Evolutionary conservation across 1,139 yeast genomes (phyloP), one percentile per base, ranked within the genome.

Genomic region (Suhomyces panamericanus): DNA sequence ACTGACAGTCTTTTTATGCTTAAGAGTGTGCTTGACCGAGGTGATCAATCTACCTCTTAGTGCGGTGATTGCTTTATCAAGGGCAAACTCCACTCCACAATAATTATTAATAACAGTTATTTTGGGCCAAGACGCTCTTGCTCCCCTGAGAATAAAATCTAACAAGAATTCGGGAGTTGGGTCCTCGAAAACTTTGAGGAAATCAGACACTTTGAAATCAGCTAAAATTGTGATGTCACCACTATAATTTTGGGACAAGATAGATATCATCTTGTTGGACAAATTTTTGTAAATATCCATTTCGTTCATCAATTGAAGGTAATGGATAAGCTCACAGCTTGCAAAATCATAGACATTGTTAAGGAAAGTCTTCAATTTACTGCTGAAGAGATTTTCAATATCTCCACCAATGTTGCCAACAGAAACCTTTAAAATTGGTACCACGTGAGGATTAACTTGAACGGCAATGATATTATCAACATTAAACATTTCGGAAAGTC

Each of bases 401-500:
- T 77, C 85, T 10, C 86, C 87, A n/a, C 88, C 90, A 30, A 83
- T 82, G 55, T 82, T 80, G 44, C 86, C 75, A 1, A 83, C 75
- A 0, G 91, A 82, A 24, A 82, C 67, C 52, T 81, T 81, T 52
- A 93, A 70, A 41, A 93, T 77, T 2, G 99, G 98, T 1, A 87
- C 91, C 28, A 93, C 95, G 61, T 93, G 99, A 0, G 98, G 96
- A 57, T 95, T 89, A 1, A 93, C 99, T 64, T 95, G 98, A 43
- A 96, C 91, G 0, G 96, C 98, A 59, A 93, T 88, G 49, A 93
- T 91, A 62, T 95, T 97, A 61, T 93, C 96, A 31, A 93, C 96
- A 58, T 93, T 93, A 62, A 93, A 95, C 91, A 93, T 87, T 63
- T 93, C 99, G 39, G 95, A 87, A 15, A 93, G 71, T 55, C 97